Evolutionary conservation across 768 basidiomycete genomes (phyloP), one percentile per base, ranked within the genome.

Genomic region (Panus rudis): DNA sequence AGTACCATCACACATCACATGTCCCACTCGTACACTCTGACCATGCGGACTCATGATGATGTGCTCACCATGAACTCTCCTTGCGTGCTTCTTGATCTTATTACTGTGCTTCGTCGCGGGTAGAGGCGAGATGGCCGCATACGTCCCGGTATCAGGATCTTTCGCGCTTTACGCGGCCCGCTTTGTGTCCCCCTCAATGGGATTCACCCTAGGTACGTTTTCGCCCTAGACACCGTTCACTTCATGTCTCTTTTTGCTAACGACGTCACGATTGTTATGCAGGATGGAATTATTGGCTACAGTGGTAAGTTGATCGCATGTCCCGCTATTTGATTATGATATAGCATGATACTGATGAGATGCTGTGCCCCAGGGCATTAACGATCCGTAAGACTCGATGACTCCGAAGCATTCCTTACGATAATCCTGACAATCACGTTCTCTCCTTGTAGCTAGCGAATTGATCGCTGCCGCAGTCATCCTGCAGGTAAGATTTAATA

Each of bases 81-180:
- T n/a, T n/a, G n/a, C n/a, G n/a, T n/a, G n/a, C n/a, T n/a, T n/a
- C n/a, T n/a, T n/a, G n/a, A n/a, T n/a, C n/a, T n/a, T n/a, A n/a
- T n/a, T n/a, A n/a, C n/a, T n/a, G n/a, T n/a, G n/a, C n/a, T n/a
- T n/a, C n/a, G n/a, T n/a, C n/a, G n/a, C n/a, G n/a, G 24, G 33
- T 24, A 76, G 74, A 24, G 79, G 79, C 10, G 80, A 82, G 55
- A 81, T 84, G 80, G 68, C 79, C 17, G 69, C 76, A 14, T 73
- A 79, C 63, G 79, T 68, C 45, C 79, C 77, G 0, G 75, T 81
- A 20, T 75, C 76, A 20, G 80, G 78, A 25, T 73, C 76, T 25
- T 80, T 81, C 56, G 73, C 78, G 14, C 62, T 66, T 17, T 78
- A 80, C 46, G 77, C 75, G 1, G 62, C 68, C 16, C 70, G 78